Evolutionary conservation across 345 rosid genomes (phyloP).

Genomic region (Eucalyptus polyanthemos): DNA sequence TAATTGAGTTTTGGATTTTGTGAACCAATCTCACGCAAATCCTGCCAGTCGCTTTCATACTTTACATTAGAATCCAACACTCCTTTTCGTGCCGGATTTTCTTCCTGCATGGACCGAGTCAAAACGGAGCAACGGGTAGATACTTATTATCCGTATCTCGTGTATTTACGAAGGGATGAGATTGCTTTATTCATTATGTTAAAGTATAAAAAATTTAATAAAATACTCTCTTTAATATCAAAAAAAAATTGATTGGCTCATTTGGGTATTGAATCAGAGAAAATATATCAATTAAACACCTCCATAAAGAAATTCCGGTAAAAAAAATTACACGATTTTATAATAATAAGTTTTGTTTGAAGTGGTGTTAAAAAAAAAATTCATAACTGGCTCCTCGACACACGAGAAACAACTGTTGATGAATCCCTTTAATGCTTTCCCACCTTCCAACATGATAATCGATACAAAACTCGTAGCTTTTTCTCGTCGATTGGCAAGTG

Average conservation of each 20-base stretch:
- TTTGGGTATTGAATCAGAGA: fast-evolving
- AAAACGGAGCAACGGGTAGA: not conserved
- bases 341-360: no score
- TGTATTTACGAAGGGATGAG: not conserved
- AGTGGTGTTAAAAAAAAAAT: no score
- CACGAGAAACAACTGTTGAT: no score
- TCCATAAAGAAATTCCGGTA: fast-evolving
- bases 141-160: not conserved
- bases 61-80: not conserved
- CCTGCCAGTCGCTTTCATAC: not conserved
- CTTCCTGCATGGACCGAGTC: not conserved
- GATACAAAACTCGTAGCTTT: no score
- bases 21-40: not conserved
- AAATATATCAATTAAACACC: no score
- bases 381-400: fast-evolving
- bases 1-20: not conserved
- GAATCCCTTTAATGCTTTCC: no score
- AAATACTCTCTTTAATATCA: fast-evolving
- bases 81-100: not conserved
- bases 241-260: fast-evolving
- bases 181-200: not conserved
- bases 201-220: not conserved
- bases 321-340: no score
- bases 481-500: no score
- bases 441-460: no score